Evolutionary conservation across 768 basidiomycete species (phyloP).

Genomic region (Trichaptum fuscoviolaceum): DNA sequence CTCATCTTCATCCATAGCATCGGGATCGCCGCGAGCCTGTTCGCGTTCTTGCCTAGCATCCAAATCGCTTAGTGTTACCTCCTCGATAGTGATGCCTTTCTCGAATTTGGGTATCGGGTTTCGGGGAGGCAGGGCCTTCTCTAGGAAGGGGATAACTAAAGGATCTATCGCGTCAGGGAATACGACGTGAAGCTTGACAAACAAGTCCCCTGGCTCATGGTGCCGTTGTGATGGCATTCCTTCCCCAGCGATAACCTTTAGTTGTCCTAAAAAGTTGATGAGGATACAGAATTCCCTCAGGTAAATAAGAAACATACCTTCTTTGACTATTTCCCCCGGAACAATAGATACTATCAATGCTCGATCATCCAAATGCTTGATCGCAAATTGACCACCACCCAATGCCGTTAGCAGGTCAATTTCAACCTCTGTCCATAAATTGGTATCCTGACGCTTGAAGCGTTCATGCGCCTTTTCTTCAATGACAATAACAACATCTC

Average conservation of each 20-base stretch:
- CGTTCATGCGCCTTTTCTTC: conserved; percentile 89
- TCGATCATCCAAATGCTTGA: conserved; percentile 92
- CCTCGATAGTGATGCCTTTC: conserved; percentile 71
- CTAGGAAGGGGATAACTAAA: conserved; percentile 63
- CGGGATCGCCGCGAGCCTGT: conserved; percentile 48
- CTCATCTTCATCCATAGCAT: conserved; percentile 90
- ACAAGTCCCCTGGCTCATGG: conserved; percentile 94
- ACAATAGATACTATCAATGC: conserved; percentile 76
- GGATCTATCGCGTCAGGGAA: conserved; percentile 85
- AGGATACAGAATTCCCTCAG: conserved; percentile 7
- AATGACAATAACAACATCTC: conserved; percentile 91
- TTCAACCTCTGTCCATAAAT: conserved; percentile 82
- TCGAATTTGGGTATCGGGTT: conserved; percentile 57
- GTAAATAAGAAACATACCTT: conserved; percentile 54
- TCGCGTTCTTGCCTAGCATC: conserved; percentile 58
- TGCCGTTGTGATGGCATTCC: conserved; percentile 99
- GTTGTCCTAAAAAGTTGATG: conserved; percentile 48
- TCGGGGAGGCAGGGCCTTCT: conserved; percentile 81
- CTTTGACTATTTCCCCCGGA: conserved; percentile 89
- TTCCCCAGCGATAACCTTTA: conserved; percentile 90
- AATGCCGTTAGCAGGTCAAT: conserved; percentile 91
- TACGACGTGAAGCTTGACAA: conserved; percentile 76
- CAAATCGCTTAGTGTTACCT: conserved; percentile 76
- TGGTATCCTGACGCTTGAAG: conserved; percentile 86
- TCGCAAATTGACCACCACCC: conserved; percentile 83